Conservation (phyloP, 345 rosid species). For the Adansonia digitata region DNA sequence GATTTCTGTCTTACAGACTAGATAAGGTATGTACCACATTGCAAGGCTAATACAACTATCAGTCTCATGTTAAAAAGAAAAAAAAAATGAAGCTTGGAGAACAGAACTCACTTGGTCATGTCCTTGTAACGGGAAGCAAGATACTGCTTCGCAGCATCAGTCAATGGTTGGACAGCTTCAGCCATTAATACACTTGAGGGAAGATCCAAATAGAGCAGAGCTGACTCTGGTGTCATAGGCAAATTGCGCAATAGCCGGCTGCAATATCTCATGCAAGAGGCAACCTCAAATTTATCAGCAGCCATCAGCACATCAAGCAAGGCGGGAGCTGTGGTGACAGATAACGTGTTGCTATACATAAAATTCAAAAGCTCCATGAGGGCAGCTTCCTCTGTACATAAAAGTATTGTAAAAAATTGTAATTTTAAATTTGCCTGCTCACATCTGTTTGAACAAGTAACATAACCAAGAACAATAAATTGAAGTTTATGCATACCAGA, state of each 20-base stretch:
- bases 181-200: constrained; percentile 95
- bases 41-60: not conserved
- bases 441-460: not conserved
- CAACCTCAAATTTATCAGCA: constrained; percentile 99
- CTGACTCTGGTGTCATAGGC: constrained; percentile 94
- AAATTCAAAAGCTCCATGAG: constrained; percentile 95
- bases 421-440: constrained; percentile 5
- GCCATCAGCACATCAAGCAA: constrained; percentile 98
- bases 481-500: constrained; percentile 50
- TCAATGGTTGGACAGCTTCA: constrained; percentile 93
- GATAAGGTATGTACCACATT: not conserved
- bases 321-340: constrained; percentile 72
- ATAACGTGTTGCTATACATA: constrained; percentile 78
- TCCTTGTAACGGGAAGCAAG: constrained; percentile 90
- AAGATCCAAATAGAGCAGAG: constrained; percentile 94
- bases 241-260: constrained; percentile 67
- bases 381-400: constrained; percentile 90
- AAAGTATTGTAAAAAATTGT: not conserved
- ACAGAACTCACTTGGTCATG: constrained; percentile 62
- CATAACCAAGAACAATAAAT: not conserved
- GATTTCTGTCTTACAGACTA: not conserved
- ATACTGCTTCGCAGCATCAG: constrained; percentile 95
- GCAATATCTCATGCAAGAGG: constrained; percentile 97
- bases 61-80: constrained; percentile 11
- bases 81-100: not conserved